These are phyloP conservation scores for Pigoraptor vietnamica DNA, from an alignment of 78 protist species.

Conservation along the genomic window DNA sequence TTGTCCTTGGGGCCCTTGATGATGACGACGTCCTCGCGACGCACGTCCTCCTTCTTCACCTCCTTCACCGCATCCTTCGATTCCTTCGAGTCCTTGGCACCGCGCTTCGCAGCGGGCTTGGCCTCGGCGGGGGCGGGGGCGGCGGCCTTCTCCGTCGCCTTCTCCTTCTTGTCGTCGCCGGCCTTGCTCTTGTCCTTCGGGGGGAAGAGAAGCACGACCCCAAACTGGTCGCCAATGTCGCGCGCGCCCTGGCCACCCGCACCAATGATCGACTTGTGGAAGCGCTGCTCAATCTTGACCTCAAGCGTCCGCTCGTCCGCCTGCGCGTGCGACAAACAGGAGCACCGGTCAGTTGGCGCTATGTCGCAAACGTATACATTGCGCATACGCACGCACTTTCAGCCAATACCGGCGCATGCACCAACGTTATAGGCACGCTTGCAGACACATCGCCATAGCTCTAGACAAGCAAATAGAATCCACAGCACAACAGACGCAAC, in stretches of 20 bases:
- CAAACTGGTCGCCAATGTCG: background rate
- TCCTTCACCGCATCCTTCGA: too few species aligned
- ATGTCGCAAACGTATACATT: too few species aligned
- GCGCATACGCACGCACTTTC: too few species aligned
- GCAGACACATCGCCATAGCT: background rate
- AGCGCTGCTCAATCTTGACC: background rate
- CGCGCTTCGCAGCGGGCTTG: background rate
- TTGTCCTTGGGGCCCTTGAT: background rate
- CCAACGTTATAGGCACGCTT: too few species aligned
- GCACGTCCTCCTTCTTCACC: background rate
- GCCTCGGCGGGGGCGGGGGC: background rate
- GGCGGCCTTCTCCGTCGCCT: background rate
- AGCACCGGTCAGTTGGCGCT: too few species aligned
- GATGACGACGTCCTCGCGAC: background rate
- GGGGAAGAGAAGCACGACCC: background rate
- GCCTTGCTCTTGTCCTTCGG: background rate
- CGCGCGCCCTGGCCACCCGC: background rate
- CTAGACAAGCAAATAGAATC: background rate
- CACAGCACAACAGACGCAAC: background rate
- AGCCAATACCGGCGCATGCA: too few species aligned
- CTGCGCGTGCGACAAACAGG: background rate
- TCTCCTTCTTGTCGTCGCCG: too few species aligned
- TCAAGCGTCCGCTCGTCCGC: background rate
- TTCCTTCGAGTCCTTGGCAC: too few species aligned
- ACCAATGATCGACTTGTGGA: constrained; percentile 4